Evolutionary conservation across 2,329 filamentous ascomycete genomes (phyloP).

Genomic region (Pseudopyricularia cyperi): DNA sequence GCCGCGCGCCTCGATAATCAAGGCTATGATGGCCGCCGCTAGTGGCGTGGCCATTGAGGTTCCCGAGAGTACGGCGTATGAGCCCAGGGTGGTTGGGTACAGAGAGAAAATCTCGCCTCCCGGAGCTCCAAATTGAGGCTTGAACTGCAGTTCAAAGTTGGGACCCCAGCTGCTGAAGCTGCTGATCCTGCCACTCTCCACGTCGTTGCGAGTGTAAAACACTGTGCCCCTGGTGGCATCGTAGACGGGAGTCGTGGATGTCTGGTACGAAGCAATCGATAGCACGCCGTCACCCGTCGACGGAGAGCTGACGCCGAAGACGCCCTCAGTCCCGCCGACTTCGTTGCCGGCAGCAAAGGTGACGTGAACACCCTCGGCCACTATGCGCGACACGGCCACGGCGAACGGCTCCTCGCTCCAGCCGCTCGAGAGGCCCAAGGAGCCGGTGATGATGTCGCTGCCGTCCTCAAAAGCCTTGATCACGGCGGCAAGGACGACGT

Average conservation of each 20-base stretch:
- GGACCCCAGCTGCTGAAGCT: not conserved
- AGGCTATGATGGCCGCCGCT: not conserved
- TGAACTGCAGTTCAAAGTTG: not conserved
- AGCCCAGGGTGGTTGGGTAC: not conserved
- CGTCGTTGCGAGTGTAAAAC: not conserved
- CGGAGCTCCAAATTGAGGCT: constrained; percentile 7
- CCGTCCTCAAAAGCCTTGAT: constrained; percentile 29
- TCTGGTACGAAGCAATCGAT: not conserved
- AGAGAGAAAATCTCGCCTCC: not conserved
- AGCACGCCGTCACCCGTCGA: not conserved
- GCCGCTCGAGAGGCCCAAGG: constrained; percentile 12
- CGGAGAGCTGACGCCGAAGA: not conserved
- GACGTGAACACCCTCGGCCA: constrained; percentile 14
- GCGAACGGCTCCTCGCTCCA: constrained; percentile 15
- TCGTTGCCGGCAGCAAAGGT: constrained; percentile 15
- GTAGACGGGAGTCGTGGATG: constrained; percentile 16
- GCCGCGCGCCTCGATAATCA: constrained; percentile 1
- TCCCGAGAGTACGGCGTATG: not conserved
- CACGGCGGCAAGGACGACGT: constrained; percentile 24
- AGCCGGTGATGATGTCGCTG: constrained; percentile 19
- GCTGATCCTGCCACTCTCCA: not conserved
- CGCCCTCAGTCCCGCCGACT: constrained; percentile 3
- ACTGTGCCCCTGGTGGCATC: constrained; percentile 21
- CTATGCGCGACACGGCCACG: constrained; percentile 14
- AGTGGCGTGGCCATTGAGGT: constrained; percentile 2